Evolutionary conservation across 1,284 basidiomycete genomes (phyloP).

Genomic region (Cutaneotrichosporon mucoides): DNA sequence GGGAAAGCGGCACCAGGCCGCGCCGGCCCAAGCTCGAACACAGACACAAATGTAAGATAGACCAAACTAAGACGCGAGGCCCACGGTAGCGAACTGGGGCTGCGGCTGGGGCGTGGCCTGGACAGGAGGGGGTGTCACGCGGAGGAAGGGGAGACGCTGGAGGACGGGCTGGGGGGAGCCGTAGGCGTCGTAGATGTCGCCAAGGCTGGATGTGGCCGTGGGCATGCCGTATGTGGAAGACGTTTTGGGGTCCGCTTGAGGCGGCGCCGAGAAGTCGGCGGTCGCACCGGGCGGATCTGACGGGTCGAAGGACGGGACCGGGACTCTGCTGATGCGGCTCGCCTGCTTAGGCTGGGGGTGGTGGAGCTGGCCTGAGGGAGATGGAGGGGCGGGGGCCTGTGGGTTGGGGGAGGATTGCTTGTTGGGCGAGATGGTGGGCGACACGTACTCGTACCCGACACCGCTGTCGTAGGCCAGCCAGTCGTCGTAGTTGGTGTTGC

Average conservation of each 20-base stretch:
- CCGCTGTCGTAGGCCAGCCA: conserved; percentile 9
- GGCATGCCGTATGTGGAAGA: background rate
- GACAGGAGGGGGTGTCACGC: conserved; percentile 3
- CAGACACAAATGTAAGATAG: too few species aligned
- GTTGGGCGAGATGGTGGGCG: background rate
- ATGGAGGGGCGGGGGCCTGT: too few species aligned
- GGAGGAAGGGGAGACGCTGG: conserved; percentile 7
- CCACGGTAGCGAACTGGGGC: too few species aligned
- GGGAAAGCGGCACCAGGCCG: too few species aligned
- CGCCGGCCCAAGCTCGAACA: too few species aligned
- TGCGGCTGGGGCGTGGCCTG: too few species aligned
- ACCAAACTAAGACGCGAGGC: too few species aligned
- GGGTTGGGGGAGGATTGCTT: background rate
- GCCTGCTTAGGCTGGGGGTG: background rate
- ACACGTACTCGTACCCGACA: background rate
- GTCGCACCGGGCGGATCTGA: too few species aligned
- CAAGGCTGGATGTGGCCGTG: background rate
- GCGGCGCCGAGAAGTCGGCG: background rate
- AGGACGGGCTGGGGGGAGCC: background rate
- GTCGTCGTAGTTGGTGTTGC: conserved; percentile 11
- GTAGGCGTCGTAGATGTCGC: conserved; percentile 6
- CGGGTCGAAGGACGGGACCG: too few species aligned
- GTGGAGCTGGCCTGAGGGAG: background rate
- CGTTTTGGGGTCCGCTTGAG: background rate
- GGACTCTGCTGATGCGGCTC: background rate